phyloP scores from a whole-genome alignment of 2,329 filamentous ascomycete species.

The Alternaria novae-zelandiae region DNA sequence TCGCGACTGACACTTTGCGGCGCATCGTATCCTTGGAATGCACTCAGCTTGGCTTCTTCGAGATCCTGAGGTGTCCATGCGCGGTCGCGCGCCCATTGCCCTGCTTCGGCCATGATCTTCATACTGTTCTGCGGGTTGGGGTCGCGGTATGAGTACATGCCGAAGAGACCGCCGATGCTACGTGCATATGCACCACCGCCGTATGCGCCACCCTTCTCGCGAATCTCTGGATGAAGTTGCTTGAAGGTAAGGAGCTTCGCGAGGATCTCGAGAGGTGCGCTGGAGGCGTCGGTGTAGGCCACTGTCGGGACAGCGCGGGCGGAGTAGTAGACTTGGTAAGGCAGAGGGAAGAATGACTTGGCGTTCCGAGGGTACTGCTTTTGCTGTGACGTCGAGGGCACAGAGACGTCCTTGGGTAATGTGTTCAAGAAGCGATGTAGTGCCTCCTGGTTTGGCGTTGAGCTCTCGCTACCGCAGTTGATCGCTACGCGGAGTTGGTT shows the following conservation, averaged over 20 bases:
- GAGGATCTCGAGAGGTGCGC: constrained; percentile 84
- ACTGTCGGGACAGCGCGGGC: constrained; percentile 81
- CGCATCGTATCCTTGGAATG: constrained; percentile 91
- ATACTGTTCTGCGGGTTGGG: constrained; percentile 91
- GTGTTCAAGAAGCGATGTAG: constrained; percentile 73
- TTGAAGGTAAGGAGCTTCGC: constrained; percentile 94
- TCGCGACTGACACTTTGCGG: constrained; percentile 86
- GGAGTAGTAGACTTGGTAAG: constrained; percentile 97
- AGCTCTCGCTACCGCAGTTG: constrained; percentile 81
- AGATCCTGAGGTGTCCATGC: constrained; percentile 84
- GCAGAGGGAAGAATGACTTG: constrained; percentile 90
- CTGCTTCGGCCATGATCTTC: constrained; percentile 81
- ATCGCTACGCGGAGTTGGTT: constrained; percentile 77
- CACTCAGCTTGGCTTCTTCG: constrained; percentile 93
- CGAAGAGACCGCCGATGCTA: constrained; percentile 82
- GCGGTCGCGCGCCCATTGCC: constrained; percentile 81
- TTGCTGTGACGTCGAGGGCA: constrained; percentile 38
- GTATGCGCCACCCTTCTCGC: constrained; percentile 96
- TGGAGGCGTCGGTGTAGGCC: constrained; percentile 77
- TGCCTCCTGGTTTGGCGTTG: constrained; percentile 71
- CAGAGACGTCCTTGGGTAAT: constrained; percentile 55
- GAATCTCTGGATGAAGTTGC: constrained; percentile 94
- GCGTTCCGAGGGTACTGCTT: constrained; percentile 50
- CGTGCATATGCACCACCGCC: constrained; percentile 87
- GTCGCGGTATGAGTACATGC: constrained; percentile 96